Evolutionary conservation across 257 asterid genomes (phyloP).

Genomic region (Nicotiana obtusifolia): DNA sequence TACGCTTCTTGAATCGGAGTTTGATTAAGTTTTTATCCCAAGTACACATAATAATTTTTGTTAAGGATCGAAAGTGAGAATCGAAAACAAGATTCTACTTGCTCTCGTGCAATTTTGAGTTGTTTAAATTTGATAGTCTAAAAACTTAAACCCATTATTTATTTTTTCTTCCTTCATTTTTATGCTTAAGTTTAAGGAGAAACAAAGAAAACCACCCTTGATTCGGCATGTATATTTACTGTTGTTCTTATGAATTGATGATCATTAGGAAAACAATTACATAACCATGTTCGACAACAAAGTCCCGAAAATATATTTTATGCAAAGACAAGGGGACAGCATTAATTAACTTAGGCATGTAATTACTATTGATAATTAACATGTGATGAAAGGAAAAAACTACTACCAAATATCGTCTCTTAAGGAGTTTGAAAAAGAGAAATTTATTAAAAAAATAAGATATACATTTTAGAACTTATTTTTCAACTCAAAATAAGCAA

Average conservation of each 20-base stretch:
- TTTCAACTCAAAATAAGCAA: neutral
- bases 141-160: neutral
- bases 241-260: neutral
- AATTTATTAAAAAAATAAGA: neutral
- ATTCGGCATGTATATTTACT: neutral
- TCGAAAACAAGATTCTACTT: neutral
- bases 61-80: neutral
- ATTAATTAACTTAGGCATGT: conserved; percentile 3
- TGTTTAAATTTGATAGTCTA: neutral
- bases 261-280: neutral
- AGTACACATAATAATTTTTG: neutral
- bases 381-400: neutral
- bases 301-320: neutral
- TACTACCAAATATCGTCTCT: neutral
- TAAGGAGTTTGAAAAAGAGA: neutral
- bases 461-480: neutral
- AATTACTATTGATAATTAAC: conserved; percentile 1
- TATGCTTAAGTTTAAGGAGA: neutral
- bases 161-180: neutral
- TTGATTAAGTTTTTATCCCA: neutral
- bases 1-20: neutral
- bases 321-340: neutral
- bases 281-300: conserved; percentile 5
- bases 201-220: neutral
- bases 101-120: neutral